These are phyloP conservation scores for Zelopaecilomyces penicillatus DNA, from an alignment of 2,329 filamentous ascomycete species.

Conservation along the genomic window DNA sequence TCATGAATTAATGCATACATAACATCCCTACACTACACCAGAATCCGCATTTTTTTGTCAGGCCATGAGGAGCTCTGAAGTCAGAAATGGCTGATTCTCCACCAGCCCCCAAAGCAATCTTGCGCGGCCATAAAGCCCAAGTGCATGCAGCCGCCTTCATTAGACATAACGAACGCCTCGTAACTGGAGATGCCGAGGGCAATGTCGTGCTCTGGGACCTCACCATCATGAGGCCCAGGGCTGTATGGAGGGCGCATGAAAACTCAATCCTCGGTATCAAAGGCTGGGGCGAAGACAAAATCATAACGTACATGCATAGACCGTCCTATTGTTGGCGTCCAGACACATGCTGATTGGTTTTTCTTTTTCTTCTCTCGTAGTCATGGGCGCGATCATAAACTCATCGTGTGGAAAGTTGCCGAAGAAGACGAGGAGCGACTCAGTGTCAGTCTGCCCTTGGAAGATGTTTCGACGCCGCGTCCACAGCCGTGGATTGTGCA, in stretches of 20 bases:
- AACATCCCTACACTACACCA: too few relatives aligned
- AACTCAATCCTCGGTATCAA: slow-evolving; percentile 67
- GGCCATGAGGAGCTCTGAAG: too few relatives aligned
- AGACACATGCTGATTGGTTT: too few relatives aligned
- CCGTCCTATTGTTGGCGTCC: not conserved
- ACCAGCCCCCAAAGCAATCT: slow-evolving; percentile 48
- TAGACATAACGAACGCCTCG: slow-evolving; percentile 62
- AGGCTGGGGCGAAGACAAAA: slow-evolving; percentile 60
- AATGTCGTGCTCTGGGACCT: slow-evolving; percentile 84
- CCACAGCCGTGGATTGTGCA: slow-evolving; percentile 79
- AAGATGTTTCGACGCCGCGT: slow-evolving; percentile 39
- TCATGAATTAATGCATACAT: too few relatives aligned
- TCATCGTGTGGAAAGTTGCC: slow-evolving; percentile 74
- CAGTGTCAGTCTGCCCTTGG: slow-evolving; percentile 63
- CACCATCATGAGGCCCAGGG: slow-evolving; percentile 67
- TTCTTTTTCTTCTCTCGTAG: slow-evolving; percentile 34
- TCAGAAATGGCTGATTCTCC: slow-evolving; percentile 19
- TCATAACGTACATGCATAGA: slow-evolving; percentile 67
- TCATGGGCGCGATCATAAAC: slow-evolving; percentile 81
- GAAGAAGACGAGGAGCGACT: slow-evolving; percentile 52
- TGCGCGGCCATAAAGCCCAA: slow-evolving; percentile 76
- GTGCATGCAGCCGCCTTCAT: slow-evolving; percentile 72
- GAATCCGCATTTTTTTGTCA: too few relatives aligned
- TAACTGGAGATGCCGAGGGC: slow-evolving; percentile 84
- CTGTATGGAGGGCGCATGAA: slow-evolving; percentile 80